These are phyloP conservation scores for Mucor velutinosus DNA, from an alignment of 371 early-diverging fungal species.

Conservation along the genomic window DNA sequence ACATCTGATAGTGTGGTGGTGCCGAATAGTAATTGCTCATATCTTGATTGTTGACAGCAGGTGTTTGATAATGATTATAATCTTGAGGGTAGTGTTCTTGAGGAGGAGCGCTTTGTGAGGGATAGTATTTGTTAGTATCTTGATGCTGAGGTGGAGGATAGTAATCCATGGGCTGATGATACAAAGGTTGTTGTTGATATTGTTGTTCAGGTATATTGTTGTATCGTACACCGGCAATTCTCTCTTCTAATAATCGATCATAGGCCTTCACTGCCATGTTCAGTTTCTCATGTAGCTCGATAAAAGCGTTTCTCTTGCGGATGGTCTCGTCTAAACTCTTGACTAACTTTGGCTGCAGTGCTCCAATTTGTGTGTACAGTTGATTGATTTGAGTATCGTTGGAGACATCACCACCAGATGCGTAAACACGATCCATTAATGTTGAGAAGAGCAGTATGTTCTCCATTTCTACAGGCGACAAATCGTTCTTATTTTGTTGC, in stretches of 20 bases:
- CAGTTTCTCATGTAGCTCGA: constrained; percentile 78
- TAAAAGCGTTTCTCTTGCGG: constrained; percentile 57
- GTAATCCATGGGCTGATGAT: constrained; percentile 5
- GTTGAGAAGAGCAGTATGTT: constrained; percentile 75
- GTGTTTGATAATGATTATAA: constrained; percentile 1
- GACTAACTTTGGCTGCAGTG: constrained; percentile 73
- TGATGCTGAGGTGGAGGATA: constrained; percentile 9
- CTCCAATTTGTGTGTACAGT: constrained; percentile 72
- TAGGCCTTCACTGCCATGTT: constrained; percentile 81
- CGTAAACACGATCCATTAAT: constrained; percentile 67
- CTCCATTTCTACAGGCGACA: constrained; percentile 70
- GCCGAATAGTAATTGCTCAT: constrained; percentile 16
- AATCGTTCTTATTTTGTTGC: constrained; percentile 31
- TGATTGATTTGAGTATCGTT: constrained; percentile 68
- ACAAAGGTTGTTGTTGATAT: constrained; percentile 15
- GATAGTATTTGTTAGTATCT: constrained; percentile 9
- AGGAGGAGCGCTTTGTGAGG: constrained; percentile 10
- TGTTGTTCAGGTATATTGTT: constrained; percentile 18
- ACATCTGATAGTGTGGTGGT: constrained; percentile 15
- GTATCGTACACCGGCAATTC: constrained; percentile 40
- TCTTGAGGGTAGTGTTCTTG: constrained; percentile 2
- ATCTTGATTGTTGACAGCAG: background rate
- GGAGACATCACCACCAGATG: constrained; percentile 57
- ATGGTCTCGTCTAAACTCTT: constrained; percentile 67
- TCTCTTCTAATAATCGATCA: constrained; percentile 79